Evolutionary conservation across 768 basidiomycete genomes (phyloP).

Genomic region (Tricholoma sp.): DNA sequence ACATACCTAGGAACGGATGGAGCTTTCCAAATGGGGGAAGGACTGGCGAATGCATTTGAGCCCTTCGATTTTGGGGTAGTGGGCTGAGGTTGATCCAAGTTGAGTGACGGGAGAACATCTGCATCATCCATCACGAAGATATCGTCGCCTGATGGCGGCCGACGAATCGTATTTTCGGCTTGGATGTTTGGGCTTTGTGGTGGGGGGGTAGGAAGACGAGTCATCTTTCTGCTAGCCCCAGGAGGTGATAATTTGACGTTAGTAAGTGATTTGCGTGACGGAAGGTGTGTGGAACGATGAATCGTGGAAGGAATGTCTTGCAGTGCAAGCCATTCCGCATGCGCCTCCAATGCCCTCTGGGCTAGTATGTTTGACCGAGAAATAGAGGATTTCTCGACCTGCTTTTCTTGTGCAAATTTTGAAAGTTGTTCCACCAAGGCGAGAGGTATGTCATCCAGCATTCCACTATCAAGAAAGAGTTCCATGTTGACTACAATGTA

Average conservation of each 20-base stretch:
- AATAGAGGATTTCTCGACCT: slow-evolving; percentile 61
- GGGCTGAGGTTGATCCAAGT: slow-evolving; percentile 13
- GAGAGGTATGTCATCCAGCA: slow-evolving; percentile 71
- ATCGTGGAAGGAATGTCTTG: slow-evolving; percentile 66
- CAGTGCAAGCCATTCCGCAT: slow-evolving; percentile 63
- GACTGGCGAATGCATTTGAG: slow-evolving; percentile 9
- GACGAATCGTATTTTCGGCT: slow-evolving; percentile 19
- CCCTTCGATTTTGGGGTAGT: slow-evolving; percentile 12
- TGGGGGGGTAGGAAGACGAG: slow-evolving; percentile 21
- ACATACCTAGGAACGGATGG: slow-evolving; percentile 47
- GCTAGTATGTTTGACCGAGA: slow-evolving; percentile 53
- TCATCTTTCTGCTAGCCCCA: slow-evolving; percentile 10
- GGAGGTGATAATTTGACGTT: slow-evolving; percentile 16
- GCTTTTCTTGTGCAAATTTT: slow-evolving; percentile 48
- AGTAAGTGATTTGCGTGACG: slow-evolving; percentile 15
- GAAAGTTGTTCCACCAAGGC: slow-evolving; percentile 66
- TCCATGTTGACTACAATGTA: slow-evolving; percentile 87
- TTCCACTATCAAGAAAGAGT: slow-evolving; percentile 70
- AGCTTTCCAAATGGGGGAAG: slow-evolving; percentile 44
- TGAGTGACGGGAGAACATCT: slow-evolving; percentile 31
- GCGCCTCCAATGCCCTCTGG: slow-evolving; percentile 49
- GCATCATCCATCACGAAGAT: slow-evolving; percentile 83
- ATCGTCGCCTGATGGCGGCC: slow-evolving; percentile 49
- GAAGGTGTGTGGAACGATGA: slow-evolving; percentile 24
- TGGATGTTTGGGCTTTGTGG: slow-evolving; percentile 13